These are phyloP conservation scores for Setaria viridis DNA, from an alignment of 202 grass and related monocot genomes.

Conservation along the genomic window DNA sequence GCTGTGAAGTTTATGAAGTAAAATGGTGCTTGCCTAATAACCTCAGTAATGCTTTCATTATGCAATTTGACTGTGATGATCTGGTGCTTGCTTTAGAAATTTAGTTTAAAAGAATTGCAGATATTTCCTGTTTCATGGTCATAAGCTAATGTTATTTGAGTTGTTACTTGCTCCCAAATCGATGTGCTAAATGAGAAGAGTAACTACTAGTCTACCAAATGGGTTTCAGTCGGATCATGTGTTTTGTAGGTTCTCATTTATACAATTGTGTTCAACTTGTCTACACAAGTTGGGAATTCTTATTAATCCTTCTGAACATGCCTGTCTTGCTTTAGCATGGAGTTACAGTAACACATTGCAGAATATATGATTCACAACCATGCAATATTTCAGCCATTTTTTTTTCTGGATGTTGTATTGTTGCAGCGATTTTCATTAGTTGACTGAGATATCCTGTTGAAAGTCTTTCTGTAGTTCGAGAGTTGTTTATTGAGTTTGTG, in stretches of 20 bases:
- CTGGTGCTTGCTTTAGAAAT: neutral
- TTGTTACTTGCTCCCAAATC: neutral
- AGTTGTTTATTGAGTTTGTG: conserved; percentile 6
- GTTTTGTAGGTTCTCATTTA: neutral
- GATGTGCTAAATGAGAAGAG: neutral
- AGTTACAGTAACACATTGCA: neutral
- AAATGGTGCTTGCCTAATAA: neutral
- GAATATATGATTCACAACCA: neutral
- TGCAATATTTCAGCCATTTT: neutral
- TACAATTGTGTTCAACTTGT: neutral
- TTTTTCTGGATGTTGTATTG: neutral
- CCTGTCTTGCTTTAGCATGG: neutral
- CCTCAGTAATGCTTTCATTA: too few species aligned
- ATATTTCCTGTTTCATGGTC: neutral
- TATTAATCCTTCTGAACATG: conserved; percentile 12
- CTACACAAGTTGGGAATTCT: neutral
- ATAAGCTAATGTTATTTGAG: neutral
- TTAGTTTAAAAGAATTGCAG: neutral
- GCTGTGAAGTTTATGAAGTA: neutral
- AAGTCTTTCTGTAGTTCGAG: neutral
- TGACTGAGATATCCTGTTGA: conserved; percentile 10
- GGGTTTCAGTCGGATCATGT: neutral
- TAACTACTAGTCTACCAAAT: neutral
- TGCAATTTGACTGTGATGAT: neutral
- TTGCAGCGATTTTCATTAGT: neutral